These are phyloP conservation scores for Excoecaria agallocha DNA, from an alignment of 345 rosid species.

Conservation along the genomic window DNA sequence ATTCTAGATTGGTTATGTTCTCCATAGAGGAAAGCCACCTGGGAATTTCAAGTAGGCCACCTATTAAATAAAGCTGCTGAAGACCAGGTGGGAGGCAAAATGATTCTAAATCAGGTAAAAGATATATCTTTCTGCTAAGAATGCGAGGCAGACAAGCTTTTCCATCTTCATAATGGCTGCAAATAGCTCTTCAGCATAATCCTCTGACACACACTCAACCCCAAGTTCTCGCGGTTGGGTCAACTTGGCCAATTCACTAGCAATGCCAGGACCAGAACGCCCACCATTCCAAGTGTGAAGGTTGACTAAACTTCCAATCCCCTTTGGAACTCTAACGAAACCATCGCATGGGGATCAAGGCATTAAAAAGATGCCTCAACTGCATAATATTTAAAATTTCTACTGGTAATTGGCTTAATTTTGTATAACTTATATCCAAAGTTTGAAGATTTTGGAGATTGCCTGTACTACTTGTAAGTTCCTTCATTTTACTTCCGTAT, in stretches of 20 bases:
- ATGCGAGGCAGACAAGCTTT: neutral
- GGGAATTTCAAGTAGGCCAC: neutral
- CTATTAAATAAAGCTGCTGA: neutral
- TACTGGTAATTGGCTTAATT: neutral
- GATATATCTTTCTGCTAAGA: neutral
- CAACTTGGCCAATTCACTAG: constrained; percentile 1
- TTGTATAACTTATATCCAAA: neutral
- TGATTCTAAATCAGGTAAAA: neutral
- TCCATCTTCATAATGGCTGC: constrained; percentile 3
- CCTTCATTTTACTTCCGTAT: neutral
- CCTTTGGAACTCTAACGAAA: neutral
- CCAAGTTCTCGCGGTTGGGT: constrained; percentile 8
- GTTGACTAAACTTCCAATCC: neutral
- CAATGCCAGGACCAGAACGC: constrained; percentile 10
- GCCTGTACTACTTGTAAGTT: constrained; percentile 3
- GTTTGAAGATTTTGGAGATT: constrained; percentile 5
- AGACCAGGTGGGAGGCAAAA: constrained; percentile 12
- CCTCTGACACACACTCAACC: constrained; percentile 1
- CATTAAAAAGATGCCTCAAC: constrained; percentile 14
- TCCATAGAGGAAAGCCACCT: constrained; percentile 2
- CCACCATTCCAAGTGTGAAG: constrained; percentile 9
- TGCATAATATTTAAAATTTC: neutral
- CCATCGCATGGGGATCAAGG: neutral
- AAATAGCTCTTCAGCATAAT: constrained; percentile 3
- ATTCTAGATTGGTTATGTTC: neutral